Evolutionary conservation across 2,329 filamentous ascomycete species (phyloP), one percentile per base, ranked within the genome.

Genomic region (Pestalotiopsis sp.): DNA sequence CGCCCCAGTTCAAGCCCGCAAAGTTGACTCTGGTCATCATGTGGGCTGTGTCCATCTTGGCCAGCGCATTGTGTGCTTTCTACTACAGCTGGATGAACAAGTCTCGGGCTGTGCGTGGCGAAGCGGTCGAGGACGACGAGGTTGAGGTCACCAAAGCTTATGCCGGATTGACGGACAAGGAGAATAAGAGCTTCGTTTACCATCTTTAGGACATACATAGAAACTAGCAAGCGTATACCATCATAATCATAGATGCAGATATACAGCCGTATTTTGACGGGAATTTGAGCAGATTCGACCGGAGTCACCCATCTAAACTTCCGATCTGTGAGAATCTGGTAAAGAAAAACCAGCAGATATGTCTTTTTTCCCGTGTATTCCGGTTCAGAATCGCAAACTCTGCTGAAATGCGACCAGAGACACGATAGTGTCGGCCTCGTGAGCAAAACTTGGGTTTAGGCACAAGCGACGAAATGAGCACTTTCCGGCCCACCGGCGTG

Each of bases 11-110:
- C 13, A 66, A 39, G 13, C 64, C 64, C 1, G 64, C 64, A 3
- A 66, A 66, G 64, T 11, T 66, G 45, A 41, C 64, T 4, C 49
- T 66, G 13, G 64, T 66, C 14, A 58, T 66, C 23, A 38, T 59
- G 64, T 66, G 64, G 64, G 45, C 45, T 1, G 20, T 41, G 0
- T 66, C 64, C 9, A 58, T 66, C 17, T 17, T 38, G 27, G 31
- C 25, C 17, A 25, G 13, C 64, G 31, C 56, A 11, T 23, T 57
- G 20, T 57, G 45, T 25, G 25, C 17, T 2, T 14, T 36, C 14
- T 66, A 66, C 17, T 66, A 66, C 20, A 9, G 7, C 31, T 27
- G 20, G 45, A 66, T 59, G 45, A 66, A 66, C 49, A 57, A 59
- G 17, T 58, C 45, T 9, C 27, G 64, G 38, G 23, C 23, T 12